A percentile compares a stretch with the other conserved stretches of the same genome.
phyloP scores from a whole-genome alignment of 345 rosid species.

The Eucalyptus marginata region DNA sequence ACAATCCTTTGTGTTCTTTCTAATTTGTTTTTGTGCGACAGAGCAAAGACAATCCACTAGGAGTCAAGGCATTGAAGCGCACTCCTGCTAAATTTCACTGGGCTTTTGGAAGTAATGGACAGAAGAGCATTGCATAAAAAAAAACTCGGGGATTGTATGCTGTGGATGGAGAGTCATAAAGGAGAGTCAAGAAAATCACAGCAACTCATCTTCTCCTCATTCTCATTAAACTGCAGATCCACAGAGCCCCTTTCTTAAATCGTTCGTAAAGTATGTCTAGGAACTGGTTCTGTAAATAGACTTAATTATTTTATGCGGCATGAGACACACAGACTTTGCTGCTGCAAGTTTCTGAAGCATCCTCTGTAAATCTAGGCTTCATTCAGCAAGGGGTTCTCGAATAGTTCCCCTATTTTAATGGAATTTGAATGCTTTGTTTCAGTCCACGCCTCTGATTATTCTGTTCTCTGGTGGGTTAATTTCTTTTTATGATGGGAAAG shows the following conservation, averaged over 20 bases:
- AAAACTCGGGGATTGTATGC: neutral
- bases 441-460: neutral
- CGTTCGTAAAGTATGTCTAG: neutral
- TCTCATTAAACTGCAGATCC: neutral
- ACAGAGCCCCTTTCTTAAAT: neutral
- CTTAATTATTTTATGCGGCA: neutral
- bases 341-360: neutral
- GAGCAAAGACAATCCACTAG: slow-evolving; percentile 80
- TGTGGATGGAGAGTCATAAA: neutral
- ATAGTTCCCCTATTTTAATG: neutral
- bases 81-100: slow-evolving; percentile 65
- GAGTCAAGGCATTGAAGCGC: slow-evolving; percentile 66
- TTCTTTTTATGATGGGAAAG: neutral
- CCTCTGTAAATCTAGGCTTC: neutral
- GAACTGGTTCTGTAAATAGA: neutral
- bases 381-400: neutral
- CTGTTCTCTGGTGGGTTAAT: neutral
- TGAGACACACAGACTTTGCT: neutral
- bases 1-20: neutral
- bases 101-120: slow-evolving; percentile 26
- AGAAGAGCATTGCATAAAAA: slow-evolving; percentile 26
- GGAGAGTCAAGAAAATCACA: neutral
- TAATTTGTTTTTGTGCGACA: slow-evolving; percentile 8
- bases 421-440: neutral
- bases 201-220: neutral